A percentile compares a stretch with the other conserved stretches of the same genome.
These are phyloP conservation scores for Xylaria sp. DNA, from an alignment of 2,329 filamentous ascomycete species.

Conservation along the genomic window DNA sequence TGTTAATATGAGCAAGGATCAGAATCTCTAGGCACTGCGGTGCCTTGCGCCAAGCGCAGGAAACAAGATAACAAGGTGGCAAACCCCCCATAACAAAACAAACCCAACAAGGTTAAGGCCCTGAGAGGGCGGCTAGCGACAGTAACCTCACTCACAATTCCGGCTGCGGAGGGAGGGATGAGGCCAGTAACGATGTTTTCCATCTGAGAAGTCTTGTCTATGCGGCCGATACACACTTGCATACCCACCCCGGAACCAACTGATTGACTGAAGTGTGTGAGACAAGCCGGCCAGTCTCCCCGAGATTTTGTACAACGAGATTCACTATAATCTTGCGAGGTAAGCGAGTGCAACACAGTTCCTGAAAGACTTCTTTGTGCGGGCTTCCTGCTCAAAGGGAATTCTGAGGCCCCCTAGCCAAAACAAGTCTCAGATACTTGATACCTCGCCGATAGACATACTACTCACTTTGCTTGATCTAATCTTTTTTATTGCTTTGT, in stretches of 20 bases:
- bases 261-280: background rate
- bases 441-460: too few species aligned
- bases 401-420: background rate
- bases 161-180: background rate
- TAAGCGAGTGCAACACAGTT: background rate
- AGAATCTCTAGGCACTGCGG: background rate
- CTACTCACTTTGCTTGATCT: too few species aligned
- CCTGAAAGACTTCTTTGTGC: background rate
- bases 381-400: background rate
- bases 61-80: background rate
- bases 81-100: background rate
- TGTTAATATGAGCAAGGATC: background rate
- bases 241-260: too few species aligned
- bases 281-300: background rate
- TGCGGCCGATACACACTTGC: too few species aligned
- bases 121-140: background rate
- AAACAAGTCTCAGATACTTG: too few species aligned
- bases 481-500: too few species aligned
- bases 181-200: background rate
- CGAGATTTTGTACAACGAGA: background rate
- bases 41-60: background rate
- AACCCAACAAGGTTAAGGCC: background rate
- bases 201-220: background rate
- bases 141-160: background rate
- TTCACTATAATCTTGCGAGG: background rate